A percentile compares a stretch with the other conserved stretches of the same genome.
These are phyloP conservation scores for Albatrellus ellisii DNA, from an alignment of 768 basidiomycete species.

Conservation along the genomic window DNA sequence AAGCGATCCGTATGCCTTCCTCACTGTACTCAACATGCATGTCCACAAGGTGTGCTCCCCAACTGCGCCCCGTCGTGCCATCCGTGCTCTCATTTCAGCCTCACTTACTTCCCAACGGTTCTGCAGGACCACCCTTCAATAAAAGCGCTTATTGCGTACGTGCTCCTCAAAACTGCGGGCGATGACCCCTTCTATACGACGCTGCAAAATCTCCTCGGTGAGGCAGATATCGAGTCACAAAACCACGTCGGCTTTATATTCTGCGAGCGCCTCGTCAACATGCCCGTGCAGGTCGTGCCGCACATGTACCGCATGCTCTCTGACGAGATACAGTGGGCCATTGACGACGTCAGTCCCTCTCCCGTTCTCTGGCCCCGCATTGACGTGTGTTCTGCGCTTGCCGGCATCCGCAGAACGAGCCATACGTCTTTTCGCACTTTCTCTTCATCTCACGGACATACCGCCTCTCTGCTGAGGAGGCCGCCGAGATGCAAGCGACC, in stretches of 20 bases:
- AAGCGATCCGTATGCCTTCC: slow-evolving; percentile 82
- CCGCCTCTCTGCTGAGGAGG: slow-evolving; percentile 58
- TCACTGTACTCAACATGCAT: slow-evolving; percentile 75
- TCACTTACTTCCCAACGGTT: not conserved
- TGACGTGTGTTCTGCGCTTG: not conserved
- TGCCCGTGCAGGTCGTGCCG: slow-evolving; percentile 87
- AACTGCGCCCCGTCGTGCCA: no score
- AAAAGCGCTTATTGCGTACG: slow-evolving; percentile 56
- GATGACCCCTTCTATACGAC: slow-evolving; percentile 37
- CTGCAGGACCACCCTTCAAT: slow-evolving; percentile 60
- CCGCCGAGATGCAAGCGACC: slow-evolving; percentile 31
- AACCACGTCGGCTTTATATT: slow-evolving; percentile 72
- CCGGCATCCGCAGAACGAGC: slow-evolving; percentile 31
- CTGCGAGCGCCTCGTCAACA: slow-evolving; percentile 84
- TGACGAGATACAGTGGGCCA: slow-evolving; percentile 69
- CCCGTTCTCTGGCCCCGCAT: not conserved
- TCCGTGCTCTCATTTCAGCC: no score
- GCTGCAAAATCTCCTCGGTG: slow-evolving; percentile 37
- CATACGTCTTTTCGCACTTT: slow-evolving; percentile 61
- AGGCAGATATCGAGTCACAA: slow-evolving; percentile 20
- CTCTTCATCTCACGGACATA: slow-evolving; percentile 73
- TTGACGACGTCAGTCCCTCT: slow-evolving; percentile 40
- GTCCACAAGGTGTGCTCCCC: slow-evolving; percentile 38
- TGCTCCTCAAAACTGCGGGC: slow-evolving; percentile 42
- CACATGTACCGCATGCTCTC: slow-evolving; percentile 87